Conservation (phyloP, 441 rosid genomes). For the Gossypium lobatum region DNA sequence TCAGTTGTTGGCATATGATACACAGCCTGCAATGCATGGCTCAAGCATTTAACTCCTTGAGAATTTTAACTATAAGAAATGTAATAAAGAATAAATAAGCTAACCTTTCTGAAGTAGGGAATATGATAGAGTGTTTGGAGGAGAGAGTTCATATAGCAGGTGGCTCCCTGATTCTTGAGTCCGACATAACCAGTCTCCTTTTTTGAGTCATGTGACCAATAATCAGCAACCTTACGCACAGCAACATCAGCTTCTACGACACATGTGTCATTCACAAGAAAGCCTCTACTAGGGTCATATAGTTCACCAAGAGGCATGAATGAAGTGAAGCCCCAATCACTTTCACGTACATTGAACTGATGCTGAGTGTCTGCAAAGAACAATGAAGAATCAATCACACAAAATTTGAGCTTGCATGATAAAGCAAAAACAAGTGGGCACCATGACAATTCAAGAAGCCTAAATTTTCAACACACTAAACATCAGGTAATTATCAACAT, state of each 20-base stretch:
- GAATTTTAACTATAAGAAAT: constrained; percentile 14
- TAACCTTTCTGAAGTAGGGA: constrained; percentile 69
- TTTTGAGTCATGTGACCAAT: constrained; percentile 66
- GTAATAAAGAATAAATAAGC: constrained; percentile 4
- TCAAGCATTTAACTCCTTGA: constrained; percentile 11
- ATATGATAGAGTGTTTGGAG: constrained; percentile 73
- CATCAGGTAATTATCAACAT: background rate
- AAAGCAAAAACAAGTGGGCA: background rate
- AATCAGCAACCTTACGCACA: constrained; percentile 60
- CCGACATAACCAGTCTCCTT: constrained; percentile 81
- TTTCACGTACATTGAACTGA: constrained; percentile 65
- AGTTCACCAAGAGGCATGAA: constrained; percentile 74
- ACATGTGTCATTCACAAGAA: constrained; percentile 56
- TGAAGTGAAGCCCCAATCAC: constrained; percentile 74
- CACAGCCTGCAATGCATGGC: constrained; percentile 47
- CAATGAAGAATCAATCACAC: background rate
- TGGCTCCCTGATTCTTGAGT: constrained; percentile 78
- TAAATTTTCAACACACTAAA: background rate
- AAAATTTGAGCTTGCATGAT: background rate
- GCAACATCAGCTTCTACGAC: constrained; percentile 67
- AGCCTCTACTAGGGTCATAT: constrained; percentile 65
- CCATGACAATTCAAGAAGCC: background rate
- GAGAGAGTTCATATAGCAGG: constrained; percentile 79
- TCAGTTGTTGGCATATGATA: constrained; percentile 83
- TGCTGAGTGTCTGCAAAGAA: constrained; percentile 57